Base-by-base conservation (phyloP, 2,329 filamentous ascomycete species). In the Cadophora luteo-olivacea region DNA sequence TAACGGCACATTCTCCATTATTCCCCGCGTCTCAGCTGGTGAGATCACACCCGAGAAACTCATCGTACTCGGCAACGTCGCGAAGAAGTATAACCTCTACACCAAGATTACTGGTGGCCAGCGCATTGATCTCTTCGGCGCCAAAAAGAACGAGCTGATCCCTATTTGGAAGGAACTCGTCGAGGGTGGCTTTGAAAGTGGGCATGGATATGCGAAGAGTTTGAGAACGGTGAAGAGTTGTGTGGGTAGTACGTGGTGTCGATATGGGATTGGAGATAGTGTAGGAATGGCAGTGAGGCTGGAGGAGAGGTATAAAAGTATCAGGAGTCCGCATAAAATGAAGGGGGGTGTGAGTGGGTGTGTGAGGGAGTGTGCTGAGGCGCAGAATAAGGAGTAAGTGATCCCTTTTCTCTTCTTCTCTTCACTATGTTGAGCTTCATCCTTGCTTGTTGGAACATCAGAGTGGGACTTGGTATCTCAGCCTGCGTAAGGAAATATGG, bases 61-160 rank as follows among this genome's bases (percentile, higher is more conserved):
- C 63, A 91, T 97, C 58, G 87, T 90, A 67, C 94, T 97, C 68
- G 94, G 93, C 0, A 87, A 89, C 66, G 92, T 97, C 0, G 94
- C 93, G 0, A 92, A 92, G 82, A 91, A 95, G 78, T 97, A 93
- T 76, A 86, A 86, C 45, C 83, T 97, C 7, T 97, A 97, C 81
- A 93, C 90, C 77, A 97, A 97, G 81, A 97, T 97, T 77, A 97
- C 94, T 0, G 94, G 94, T 66, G 94, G 92, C 0, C 94, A 97
- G 80, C 88, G 94, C 66, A 97, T 97, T 76, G 94, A 97, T 79
- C 88, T 97, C 89, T 97, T 97, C 76, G 94, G 94, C 51, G 94
- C 94, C 0, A 90, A 89, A 80, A 97, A 97, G 81, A 91, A 96
- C 72, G 93, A 97, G 78, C 84, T 97, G 22, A 84, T 92, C 2